Evolutionary conservation across 495 filamentous ascomycete genomes (phyloP).

Genomic region (Tuber indicum): DNA sequence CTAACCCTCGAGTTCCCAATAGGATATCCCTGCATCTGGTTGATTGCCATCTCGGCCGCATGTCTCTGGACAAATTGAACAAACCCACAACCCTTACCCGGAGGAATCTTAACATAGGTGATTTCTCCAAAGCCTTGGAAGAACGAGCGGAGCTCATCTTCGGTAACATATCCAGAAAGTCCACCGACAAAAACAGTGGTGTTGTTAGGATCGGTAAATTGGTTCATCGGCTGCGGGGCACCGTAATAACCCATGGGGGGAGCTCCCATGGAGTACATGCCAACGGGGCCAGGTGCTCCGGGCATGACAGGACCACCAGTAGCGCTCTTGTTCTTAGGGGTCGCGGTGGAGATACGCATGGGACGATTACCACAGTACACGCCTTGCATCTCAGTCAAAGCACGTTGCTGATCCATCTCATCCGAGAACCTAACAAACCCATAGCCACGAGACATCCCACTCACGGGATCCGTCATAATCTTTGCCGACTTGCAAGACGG

Average conservation of each 20-base stretch:
- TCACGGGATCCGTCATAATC: conserved; percentile 99
- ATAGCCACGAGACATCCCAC: conserved; percentile 94
- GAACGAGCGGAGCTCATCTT: conserved; percentile 98
- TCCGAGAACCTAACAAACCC: conserved; percentile 96
- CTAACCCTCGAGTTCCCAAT: conserved; percentile 98
- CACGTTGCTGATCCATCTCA: conserved; percentile 89
- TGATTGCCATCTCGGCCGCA: conserved; percentile 99
- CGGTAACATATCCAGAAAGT: conserved; percentile 95
- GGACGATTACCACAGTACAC: conserved; percentile 98
- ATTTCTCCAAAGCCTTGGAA: conserved; percentile 99
- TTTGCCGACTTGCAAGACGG: conserved; percentile 98
- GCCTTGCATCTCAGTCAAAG: conserved; percentile 95
- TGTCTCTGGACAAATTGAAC: conserved; percentile 99
- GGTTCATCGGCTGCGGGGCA: conserved; percentile 93
- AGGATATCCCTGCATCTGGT: conserved; percentile 99
- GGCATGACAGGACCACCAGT: conserved; percentile 53
- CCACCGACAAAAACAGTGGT: conserved; percentile 98
- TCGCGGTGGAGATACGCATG: conserved; percentile 98
- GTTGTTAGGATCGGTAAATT: conserved; percentile 99
- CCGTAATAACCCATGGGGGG: conserved; percentile 78
- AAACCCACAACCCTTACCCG: conserved; percentile 97
- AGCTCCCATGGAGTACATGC: conserved; percentile 62
- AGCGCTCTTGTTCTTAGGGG: conserved; percentile 84
- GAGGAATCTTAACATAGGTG: conserved; percentile 99
- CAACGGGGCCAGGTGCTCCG: conserved; percentile 49